Evolutionary conservation across 441 rosid genomes (phyloP).

Genomic region (Euphorbia celastroides): DNA sequence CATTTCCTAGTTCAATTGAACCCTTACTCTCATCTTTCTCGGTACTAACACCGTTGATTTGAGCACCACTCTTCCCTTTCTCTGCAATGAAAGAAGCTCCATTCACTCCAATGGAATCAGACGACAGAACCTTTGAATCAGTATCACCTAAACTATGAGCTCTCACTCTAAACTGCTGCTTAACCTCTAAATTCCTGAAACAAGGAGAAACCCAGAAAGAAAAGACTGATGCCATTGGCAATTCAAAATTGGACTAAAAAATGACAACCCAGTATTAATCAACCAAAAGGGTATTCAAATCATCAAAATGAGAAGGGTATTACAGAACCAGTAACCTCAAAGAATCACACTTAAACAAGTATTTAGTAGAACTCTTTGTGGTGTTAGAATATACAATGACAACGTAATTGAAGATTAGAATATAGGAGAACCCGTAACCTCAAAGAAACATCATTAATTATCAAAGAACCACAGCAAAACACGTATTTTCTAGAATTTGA

Average conservation of each 20-base stretch:
- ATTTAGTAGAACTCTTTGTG: too few species aligned
- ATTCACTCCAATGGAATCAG: slow-evolving; percentile 33
- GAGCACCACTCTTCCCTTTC: slow-evolving; percentile 17
- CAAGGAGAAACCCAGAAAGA: slow-evolving; percentile 25
- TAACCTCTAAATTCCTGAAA: slow-evolving; percentile 21
- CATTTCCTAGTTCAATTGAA: slow-evolving; percentile 40
- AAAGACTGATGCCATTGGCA: slow-evolving; percentile 36
- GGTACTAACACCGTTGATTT: slow-evolving; percentile 7
- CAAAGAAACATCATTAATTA: not conserved
- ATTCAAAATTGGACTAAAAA: slow-evolving; percentile 9
- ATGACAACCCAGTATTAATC: not conserved
- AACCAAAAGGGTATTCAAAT: not conserved
- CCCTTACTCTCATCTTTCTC: slow-evolving; percentile 22
- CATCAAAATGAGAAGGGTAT: not conserved
- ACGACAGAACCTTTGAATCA: slow-evolving; percentile 27
- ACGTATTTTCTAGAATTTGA: not conserved
- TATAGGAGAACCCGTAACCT: not conserved
- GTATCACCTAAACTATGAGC: slow-evolving; percentile 34
- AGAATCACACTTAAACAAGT: not conserved
- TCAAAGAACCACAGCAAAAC: not conserved
- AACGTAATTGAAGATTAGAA: too few species aligned
- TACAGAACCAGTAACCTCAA: not conserved
- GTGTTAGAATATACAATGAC: too few species aligned
- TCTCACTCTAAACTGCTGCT: slow-evolving; percentile 35
- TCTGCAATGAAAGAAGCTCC: slow-evolving; percentile 27